Evolutionary conservation across 2,329 filamentous ascomycete genomes (phyloP), one percentile per base, ranked within the genome.

Genomic region (Aspergillus novofumigatus): DNA sequence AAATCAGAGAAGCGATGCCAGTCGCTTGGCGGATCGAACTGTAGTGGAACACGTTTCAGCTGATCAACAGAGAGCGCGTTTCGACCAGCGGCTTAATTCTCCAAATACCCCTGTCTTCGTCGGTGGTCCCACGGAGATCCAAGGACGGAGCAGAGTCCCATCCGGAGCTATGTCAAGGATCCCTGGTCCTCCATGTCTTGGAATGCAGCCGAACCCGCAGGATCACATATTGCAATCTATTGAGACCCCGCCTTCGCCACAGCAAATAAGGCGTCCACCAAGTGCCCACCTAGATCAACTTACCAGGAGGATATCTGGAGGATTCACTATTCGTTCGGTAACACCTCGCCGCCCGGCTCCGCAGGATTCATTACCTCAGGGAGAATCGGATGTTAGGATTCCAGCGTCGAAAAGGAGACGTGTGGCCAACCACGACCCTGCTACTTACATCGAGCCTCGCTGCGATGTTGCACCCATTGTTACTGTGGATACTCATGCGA

Each of bases 171-270:
- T 57, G 11, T 42, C 61, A 49, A 63, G 62, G 38, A 29, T 57
- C 32, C 51, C 59, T 28, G 56, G 49, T 47, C 53, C 62, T 42
- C 59, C 57, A 52, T 60, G 61, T 50, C 49, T 55, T 52, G 60
- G 62, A 48, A 44, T 59, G 52, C 62, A 51, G 42, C 50, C 59
- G 47, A 65, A 62, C 52, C 59, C 61, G 41, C 70, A 69, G 64
- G 68, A 72, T 51, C 65, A 61, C 48, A 66, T 68, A 49, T 58
- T 75, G 14, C 73, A 71, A 17, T 75, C 73, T 35, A 74, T 76
- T 61, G 74, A 76, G 57, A 55, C 51, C 53, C 52, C 62, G 8
- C 63, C 66, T 42, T 56, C 63, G 51, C 53, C 65, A 41, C 26
- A 53, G 51, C 64, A 69, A 44, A 63, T 54, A 56, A 67, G 65